These are phyloP conservation scores for Amanita rubescens DNA, from an alignment of 768 basidiomycete genomes.

Conservation along the genomic window DNA sequence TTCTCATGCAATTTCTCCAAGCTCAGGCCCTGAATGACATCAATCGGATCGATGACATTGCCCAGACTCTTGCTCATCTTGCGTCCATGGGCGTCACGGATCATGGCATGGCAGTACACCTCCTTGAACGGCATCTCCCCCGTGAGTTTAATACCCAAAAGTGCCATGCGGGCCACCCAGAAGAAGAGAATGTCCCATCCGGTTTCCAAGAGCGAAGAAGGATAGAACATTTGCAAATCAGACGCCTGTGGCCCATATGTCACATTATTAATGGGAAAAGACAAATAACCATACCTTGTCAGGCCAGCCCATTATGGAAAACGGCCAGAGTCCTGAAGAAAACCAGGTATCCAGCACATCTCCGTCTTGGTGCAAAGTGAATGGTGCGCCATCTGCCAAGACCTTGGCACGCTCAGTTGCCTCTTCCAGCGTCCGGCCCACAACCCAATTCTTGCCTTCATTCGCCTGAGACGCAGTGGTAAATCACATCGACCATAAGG, in stretches of 20 bases:
- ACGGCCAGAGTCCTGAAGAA: conserved; percentile 96
- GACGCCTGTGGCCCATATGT: conserved; percentile 42
- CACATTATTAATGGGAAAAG: neutral
- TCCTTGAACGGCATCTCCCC: conserved; percentile 91
- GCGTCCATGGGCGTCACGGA: conserved; percentile 95
- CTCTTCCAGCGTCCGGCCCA: conserved; percentile 72
- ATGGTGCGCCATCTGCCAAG: conserved; percentile 59
- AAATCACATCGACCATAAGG: neutral
- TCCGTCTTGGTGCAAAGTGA: conserved; percentile 84
- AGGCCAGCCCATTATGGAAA: conserved; percentile 97
- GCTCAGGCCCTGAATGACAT: conserved; percentile 81
- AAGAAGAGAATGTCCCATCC: conserved; percentile 99
- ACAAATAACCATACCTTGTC: conserved; percentile 48
- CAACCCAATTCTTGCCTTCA: conserved; percentile 85
- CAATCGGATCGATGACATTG: conserved; percentile 95
- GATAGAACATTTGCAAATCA: conserved; percentile 81
- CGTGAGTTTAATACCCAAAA: conserved; percentile 86
- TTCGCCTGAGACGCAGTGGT: conserved; percentile 32
- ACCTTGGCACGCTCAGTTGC: conserved; percentile 68
- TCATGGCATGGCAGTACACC: conserved; percentile 97
- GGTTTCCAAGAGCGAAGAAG: conserved; percentile 86
- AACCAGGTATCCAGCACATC: conserved; percentile 99
- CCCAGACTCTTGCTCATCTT: conserved; percentile 99
- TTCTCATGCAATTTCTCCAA: conserved; percentile 81
- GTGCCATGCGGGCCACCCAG: conserved; percentile 99